Conservation (phyloP, 2,329 filamentous ascomycete species). For the Phymatotrichopsis omnivora region DNA sequence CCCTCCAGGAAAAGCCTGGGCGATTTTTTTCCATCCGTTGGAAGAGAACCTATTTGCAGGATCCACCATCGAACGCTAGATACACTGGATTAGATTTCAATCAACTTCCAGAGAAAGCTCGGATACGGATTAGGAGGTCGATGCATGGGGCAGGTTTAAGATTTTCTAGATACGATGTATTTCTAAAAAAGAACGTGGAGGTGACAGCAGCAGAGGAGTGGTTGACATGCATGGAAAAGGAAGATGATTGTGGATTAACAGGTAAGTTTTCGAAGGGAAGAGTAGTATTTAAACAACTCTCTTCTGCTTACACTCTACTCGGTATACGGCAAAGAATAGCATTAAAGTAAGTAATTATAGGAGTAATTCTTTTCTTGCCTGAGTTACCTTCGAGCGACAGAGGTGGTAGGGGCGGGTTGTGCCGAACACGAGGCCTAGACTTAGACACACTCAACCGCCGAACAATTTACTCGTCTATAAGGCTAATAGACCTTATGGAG, state of each 20-base stretch:
- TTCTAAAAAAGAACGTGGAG: conserved; percentile 5
- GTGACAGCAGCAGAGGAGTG: conserved; percentile 9
- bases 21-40: conserved; percentile 29
- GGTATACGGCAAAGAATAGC: neutral
- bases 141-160: neutral
- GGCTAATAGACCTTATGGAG: no score
- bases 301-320: no score
- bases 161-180: conserved; percentile 10
- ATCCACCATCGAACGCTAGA: conserved; percentile 1
- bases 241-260: conserved; percentile 17
- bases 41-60: conserved; percentile 23
- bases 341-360: neutral
- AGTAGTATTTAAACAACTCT: no score
- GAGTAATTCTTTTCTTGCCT: conserved; percentile 12
- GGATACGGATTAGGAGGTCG: conserved; percentile 1
- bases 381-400: no score
- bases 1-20: conserved; percentile 14
- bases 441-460: conserved; percentile 1
- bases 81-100: neutral
- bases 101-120: conserved; percentile 7
- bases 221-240: conserved; percentile 26
- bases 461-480: no score
- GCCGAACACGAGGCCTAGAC: neutral
- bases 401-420: neutral
- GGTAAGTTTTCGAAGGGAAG: no score